Evolutionary conservation across 2,329 filamentous ascomycete species (phyloP).

Genomic region (Ceratocystis colombiana): DNA sequence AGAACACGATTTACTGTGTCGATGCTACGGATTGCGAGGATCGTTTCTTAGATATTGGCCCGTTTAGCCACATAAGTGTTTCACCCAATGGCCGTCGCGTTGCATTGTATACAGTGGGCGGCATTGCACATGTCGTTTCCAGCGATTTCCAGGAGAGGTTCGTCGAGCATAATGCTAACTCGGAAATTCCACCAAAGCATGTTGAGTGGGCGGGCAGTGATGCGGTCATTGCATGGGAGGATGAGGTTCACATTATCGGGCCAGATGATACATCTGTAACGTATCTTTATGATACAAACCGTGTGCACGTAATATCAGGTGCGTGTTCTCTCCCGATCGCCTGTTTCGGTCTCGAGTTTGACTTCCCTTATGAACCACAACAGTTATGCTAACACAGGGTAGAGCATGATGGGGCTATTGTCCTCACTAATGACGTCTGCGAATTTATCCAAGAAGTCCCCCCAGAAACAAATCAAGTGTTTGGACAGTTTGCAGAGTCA

Average conservation of each 20-base stretch:
- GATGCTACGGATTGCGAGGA: constrained; percentile 89
- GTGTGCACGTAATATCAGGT: constrained; percentile 81
- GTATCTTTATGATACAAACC: constrained; percentile 81
- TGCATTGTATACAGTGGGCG: constrained; percentile 74
- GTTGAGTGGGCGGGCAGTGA: constrained; percentile 96
- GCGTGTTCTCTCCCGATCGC: constrained; percentile 30
- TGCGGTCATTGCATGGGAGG: constrained; percentile 91
- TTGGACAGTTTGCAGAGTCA: constrained; percentile 76
- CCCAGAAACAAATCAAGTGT: constrained; percentile 75
- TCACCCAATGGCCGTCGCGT: constrained; percentile 85
- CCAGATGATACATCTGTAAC: constrained; percentile 64
- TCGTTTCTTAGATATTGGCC: constrained; percentile 78
- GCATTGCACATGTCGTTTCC: constrained; percentile 83
- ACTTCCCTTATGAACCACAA: background rate
- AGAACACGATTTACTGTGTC: constrained; percentile 71
- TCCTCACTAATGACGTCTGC: constrained; percentile 88
- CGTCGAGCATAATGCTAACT: constrained; percentile 83
- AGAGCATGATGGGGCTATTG: constrained; percentile 73
- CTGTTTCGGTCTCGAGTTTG: constrained; percentile 23
- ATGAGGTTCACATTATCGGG: constrained; percentile 89
- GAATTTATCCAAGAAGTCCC: constrained; percentile 96
- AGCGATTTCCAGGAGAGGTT: constrained; percentile 89
- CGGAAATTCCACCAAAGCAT: constrained; percentile 73
- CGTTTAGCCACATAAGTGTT: constrained; percentile 81
- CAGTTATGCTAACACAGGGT: background rate